Evolutionary conservation across 768 basidiomycete species (phyloP).

Genomic region (Termitomyces sp.): DNA sequence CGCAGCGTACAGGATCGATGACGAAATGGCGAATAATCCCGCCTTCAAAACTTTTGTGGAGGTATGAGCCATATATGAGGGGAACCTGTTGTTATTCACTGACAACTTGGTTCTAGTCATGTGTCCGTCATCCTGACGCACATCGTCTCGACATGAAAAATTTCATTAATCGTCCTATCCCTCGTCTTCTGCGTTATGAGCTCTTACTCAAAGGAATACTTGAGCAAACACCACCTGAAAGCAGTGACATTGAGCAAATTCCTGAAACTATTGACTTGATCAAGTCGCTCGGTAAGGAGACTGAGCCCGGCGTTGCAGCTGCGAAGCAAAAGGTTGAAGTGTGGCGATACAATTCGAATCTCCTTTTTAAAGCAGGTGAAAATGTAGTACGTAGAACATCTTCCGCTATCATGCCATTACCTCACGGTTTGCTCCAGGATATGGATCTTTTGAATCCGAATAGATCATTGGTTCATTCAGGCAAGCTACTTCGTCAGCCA

Average conservation of each 20-base stretch:
- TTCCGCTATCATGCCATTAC: not conserved
- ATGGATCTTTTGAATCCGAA: conserved; percentile 86
- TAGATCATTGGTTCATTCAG: conserved; percentile 78
- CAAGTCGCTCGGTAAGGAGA: conserved; percentile 80
- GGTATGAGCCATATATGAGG: conserved; percentile 32
- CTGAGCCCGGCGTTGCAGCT: conserved; percentile 79
- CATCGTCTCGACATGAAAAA: conserved; percentile 87
- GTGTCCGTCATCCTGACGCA: conserved; percentile 64
- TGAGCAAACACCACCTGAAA: conserved; percentile 65
- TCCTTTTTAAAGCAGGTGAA: conserved; percentile 79
- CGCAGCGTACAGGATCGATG: conserved; percentile 81
- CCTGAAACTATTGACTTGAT: conserved; percentile 86
- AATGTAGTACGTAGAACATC: conserved; percentile 37
- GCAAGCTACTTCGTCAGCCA: conserved; percentile 80
- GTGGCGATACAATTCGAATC: conserved; percentile 78
- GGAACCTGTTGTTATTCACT: conserved; percentile 13
- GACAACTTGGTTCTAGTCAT: conserved; percentile 24
- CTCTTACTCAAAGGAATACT: conserved; percentile 77
- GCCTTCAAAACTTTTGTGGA: conserved; percentile 82
- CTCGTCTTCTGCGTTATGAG: conserved; percentile 84
- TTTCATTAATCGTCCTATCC: conserved; percentile 90
- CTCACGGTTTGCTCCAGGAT: conserved; percentile 38
- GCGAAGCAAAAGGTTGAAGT: conserved; percentile 88
- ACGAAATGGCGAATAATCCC: conserved; percentile 79
- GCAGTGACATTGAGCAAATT: conserved; percentile 80